Conservation (phyloP, 2,329 filamentous ascomycete genomes). For the Penicillium italicum region DNA sequence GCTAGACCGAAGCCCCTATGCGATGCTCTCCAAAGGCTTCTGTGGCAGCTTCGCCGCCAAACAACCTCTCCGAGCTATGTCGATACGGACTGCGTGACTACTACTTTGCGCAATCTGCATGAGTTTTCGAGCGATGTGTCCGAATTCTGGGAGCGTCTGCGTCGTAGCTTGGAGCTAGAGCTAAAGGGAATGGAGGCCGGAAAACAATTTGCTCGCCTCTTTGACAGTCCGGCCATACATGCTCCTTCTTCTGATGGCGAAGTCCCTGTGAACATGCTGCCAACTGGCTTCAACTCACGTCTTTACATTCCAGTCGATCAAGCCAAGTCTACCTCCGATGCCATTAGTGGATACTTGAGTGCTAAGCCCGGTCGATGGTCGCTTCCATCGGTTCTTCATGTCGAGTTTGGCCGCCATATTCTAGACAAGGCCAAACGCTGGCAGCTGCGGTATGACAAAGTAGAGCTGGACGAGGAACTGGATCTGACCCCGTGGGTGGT, state of each 20-base stretch:
- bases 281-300: slow-evolving; percentile 38
- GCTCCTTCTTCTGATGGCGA: slow-evolving; percentile 19
- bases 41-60: slow-evolving; percentile 50
- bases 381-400: slow-evolving; percentile 50
- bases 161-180: slow-evolving; percentile 52
- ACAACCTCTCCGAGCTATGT: slow-evolving; percentile 40
- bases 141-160: slow-evolving; percentile 54
- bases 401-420: slow-evolving; percentile 57
- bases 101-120: slow-evolving; percentile 39
- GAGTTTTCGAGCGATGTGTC: slow-evolving; percentile 52
- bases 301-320: slow-evolving; percentile 40
- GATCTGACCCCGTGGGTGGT: slow-evolving; percentile 40
- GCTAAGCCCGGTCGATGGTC: slow-evolving; percentile 39
- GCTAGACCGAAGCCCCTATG: slow-evolving; percentile 51
- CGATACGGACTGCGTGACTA: slow-evolving; percentile 42
- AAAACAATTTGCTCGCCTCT: slow-evolving; percentile 45
- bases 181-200: slow-evolving; percentile 44
- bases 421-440: slow-evolving; percentile 55
- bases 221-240: slow-evolving; percentile 41
- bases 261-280: slow-evolving; percentile 33
- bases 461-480: slow-evolving; percentile 55
- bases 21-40: slow-evolving; percentile 50
- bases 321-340: slow-evolving; percentile 37
- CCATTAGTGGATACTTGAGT: slow-evolving; percentile 32
- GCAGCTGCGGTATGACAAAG: slow-evolving; percentile 54